Evolutionary conservation across 2,329 filamentous ascomycete genomes (phyloP).

Genomic region (Penicillium paneum): DNA sequence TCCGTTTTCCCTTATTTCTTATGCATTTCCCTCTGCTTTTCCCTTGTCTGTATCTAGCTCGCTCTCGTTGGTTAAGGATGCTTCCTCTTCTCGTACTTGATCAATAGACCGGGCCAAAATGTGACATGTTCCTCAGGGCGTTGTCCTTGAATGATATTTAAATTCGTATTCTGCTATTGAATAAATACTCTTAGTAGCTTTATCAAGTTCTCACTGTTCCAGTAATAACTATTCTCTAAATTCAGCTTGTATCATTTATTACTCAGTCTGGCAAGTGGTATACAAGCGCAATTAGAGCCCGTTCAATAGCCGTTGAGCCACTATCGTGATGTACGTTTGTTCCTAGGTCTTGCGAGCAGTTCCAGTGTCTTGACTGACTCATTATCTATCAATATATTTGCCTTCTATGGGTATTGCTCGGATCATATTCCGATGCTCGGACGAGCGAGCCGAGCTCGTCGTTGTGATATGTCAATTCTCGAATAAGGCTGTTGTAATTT

Average conservation of each 20-base stretch:
- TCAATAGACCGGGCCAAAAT: slow-evolving; percentile 39
- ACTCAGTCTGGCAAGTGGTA: no score
- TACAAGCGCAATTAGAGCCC: not conserved
- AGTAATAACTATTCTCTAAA: no score
- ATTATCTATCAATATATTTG: not conserved
- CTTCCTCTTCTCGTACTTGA: slow-evolving; percentile 33
- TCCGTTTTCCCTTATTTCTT: slow-evolving; percentile 31
- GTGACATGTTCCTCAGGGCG: slow-evolving; percentile 34
- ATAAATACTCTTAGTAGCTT: not conserved
- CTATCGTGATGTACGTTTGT: no score
- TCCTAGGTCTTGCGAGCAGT: not conserved
- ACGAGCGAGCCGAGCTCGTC: not conserved
- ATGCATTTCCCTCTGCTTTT: slow-evolving; percentile 31
- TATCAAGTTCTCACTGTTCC: no score
- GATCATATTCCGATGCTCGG: slow-evolving; percentile 3
- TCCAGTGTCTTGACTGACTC: not conserved
- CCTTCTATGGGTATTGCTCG: not conserved
- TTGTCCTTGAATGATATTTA: slow-evolving; percentile 9
- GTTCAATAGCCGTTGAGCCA: not conserved
- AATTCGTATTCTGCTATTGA: not conserved
- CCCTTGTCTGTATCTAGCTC: slow-evolving; percentile 36
- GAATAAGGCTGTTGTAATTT: no score
- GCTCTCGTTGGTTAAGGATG: slow-evolving; percentile 40
- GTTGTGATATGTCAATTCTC: not conserved
- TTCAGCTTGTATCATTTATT: not conserved